A percentile compares a stretch with the other conserved stretches of the same genome.
Evolutionary conservation across 371 early-diverging fungal genomes (phyloP).

Genomic region (Mortierella sp.): DNA sequence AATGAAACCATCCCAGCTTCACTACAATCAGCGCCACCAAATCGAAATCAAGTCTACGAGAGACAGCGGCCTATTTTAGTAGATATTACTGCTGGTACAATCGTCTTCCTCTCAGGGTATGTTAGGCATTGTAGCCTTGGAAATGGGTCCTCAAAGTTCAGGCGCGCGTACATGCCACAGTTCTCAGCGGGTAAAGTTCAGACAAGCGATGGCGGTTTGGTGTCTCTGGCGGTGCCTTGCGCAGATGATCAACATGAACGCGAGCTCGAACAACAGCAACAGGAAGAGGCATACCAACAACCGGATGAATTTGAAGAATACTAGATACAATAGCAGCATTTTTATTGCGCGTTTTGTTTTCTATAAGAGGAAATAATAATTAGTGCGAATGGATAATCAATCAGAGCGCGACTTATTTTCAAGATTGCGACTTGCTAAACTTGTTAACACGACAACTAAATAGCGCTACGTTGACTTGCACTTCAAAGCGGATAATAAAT

Average conservation of each 20-base stretch:
- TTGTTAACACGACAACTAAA: too few relatives aligned
- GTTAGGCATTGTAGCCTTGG: conserved; percentile 52
- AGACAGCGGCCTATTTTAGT: conserved; percentile 31
- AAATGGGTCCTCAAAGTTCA: conserved; percentile 36
- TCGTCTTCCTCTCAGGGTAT: conserved; percentile 42
- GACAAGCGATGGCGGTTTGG: conserved; percentile 14
- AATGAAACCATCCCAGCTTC: background rate
- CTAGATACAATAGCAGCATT: background rate
- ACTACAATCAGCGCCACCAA: background rate
- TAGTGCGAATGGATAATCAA: too few relatives aligned
- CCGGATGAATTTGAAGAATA: background rate
- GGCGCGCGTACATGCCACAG: conserved; percentile 52
- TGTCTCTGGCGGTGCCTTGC: conserved; percentile 45
- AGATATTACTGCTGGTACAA: conserved; percentile 38
- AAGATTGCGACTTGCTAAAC: too few relatives aligned
- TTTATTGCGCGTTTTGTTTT: too few relatives aligned
- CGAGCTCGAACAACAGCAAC: background rate
- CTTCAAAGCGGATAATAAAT: too few relatives aligned
- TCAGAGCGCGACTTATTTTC: too few relatives aligned
- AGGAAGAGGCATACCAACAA: background rate
- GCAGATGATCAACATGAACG: conserved; percentile 10
- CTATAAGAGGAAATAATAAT: too few relatives aligned
- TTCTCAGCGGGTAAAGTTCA: conserved; percentile 39
- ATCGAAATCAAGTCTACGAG: background rate
- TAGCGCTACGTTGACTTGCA: too few relatives aligned